Base-by-base conservation (phyloP, 208 protist genomes). In the Leishmania tropica region DNA sequence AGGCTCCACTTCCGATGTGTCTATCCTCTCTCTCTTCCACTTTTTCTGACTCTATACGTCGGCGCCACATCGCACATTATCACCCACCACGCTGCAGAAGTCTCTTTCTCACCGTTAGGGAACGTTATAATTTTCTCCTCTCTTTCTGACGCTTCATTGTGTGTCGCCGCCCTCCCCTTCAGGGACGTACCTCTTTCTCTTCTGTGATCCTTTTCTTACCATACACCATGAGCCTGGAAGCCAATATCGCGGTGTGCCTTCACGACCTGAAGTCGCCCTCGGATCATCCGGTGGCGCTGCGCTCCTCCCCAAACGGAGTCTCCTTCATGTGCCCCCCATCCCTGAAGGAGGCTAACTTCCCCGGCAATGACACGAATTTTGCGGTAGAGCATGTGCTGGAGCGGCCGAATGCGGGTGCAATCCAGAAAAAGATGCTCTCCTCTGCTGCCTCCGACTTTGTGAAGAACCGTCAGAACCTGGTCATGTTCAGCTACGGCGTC, bases 401-500 rank as follows among this genome's bases (percentile, higher is more conserved):
- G 54, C 83, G 81, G 40, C 92, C 93, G 1, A 86, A 83, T 47
- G 75, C 92, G 19, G 65, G 31, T 62, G 81, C 83, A 6, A 62
- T 95, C 42, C 70, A 77, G 15, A 74, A 89, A 72, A 85, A 80
- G 45, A 70, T 75, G 19, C 80, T 96, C 74, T 13, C 89, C 31
- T 87, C 81, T 35, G 80, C 84, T 37, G 92, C 87, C 6, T 76
- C 82, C 40, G 80, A 94, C 71, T 96, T 97, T 79, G 80, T 87
- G 74, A 78, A 87, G 73, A 87, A 88, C 48, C 87, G 90, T 3
- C 83, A 97, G 78, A 98, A 98, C 81, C 42, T 91, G 17, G 96
- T 98, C 7, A 90, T 96, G 45, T 98, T 96, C 84, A 81, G 84
- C 70, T 96, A 93, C 67, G 96, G 96, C 51, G 91, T 95, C 13